phyloP scores from a whole-genome alignment of 306 rosid species.

The Inga leiocalycina region DNA sequence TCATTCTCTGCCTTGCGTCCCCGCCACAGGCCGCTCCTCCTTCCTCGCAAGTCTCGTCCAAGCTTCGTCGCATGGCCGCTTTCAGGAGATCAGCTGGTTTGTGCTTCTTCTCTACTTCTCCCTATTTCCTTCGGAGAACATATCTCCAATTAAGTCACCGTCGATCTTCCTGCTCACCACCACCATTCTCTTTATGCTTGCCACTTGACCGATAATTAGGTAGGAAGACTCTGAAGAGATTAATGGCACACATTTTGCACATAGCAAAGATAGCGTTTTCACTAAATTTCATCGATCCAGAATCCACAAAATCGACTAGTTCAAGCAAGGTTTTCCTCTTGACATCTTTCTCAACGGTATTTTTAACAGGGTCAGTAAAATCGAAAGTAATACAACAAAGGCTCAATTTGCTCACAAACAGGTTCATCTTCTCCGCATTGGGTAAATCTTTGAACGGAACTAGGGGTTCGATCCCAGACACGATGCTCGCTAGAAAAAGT shows the following conservation, averaged over 20 bases:
- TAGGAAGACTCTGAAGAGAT: conserved; percentile 48
- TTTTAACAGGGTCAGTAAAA: conserved; percentile 44
- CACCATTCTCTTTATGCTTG: conserved; percentile 1
- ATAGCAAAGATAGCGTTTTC: conserved; percentile 49
- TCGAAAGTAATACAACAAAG: conserved; percentile 51
- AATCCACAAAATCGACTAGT: conserved; percentile 48
- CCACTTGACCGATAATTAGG: conserved; percentile 46
- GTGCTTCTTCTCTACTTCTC: too few species aligned
- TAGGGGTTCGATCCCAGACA: conserved; percentile 50
- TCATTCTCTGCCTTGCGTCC: too few species aligned
- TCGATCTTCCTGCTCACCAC: too few species aligned
- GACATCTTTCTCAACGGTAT: conserved; percentile 44
- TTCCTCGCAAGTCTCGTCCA: too few species aligned
- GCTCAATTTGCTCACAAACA: conserved; percentile 53
- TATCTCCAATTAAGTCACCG: too few species aligned
- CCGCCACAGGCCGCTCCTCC: too few species aligned
- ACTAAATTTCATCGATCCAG: conserved; percentile 44
- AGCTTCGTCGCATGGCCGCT: too few species aligned
- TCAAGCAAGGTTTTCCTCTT: conserved; percentile 50
- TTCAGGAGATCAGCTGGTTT: too few species aligned
- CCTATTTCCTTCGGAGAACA: too few species aligned
- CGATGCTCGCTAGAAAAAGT: conserved; percentile 54
- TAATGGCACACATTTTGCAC: conserved; percentile 49
- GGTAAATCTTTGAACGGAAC: conserved; percentile 54
- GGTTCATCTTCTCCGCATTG: conserved; percentile 48